phyloP scores from a whole-genome alignment of 2,329 filamentous ascomycete genomes.

The Pseudocercospora fuligena region DNA sequence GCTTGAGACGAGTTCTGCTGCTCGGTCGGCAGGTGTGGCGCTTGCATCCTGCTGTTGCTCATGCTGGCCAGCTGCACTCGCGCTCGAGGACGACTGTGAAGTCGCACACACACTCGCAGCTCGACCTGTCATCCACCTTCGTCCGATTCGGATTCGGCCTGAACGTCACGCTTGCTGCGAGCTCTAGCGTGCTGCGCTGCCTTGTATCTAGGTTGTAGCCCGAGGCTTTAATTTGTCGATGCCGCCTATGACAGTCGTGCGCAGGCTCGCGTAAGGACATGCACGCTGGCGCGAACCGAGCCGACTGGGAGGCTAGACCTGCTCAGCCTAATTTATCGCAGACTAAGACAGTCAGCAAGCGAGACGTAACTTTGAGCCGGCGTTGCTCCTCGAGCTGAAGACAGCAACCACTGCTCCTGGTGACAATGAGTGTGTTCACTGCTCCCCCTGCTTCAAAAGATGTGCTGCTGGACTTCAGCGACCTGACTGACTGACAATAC shows the following conservation, averaged over 20 bases:
- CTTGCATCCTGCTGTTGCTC: slow-evolving; percentile 16
- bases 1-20: slow-evolving; percentile 20
- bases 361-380: not conserved
- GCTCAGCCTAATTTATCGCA: not conserved
- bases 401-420: too few species aligned
- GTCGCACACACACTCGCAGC: slow-evolving; percentile 2
- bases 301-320: not conserved
- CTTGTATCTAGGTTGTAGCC: slow-evolving; percentile 7
- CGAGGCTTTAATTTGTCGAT: slow-evolving; percentile 3
- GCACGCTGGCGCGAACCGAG: not conserved
- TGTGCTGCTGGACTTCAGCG: not conserved
- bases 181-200: slow-evolving; percentile 10
- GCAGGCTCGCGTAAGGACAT: not conserved
- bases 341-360: slow-evolving; percentile 1
- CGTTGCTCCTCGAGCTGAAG: not conserved
- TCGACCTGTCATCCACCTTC: slow-evolving; percentile 3
- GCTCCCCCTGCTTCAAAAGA: not conserved
- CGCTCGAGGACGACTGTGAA: not conserved
- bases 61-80: slow-evolving; percentile 5
- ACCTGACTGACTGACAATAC: not conserved
- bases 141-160: slow-evolving; percentile 4
- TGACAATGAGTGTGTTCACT: not conserved
- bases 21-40: slow-evolving; percentile 19
- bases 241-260: slow-evolving; percentile 1
- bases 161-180: slow-evolving; percentile 9